phyloP scores from a whole-genome alignment of 148 eudicot genomes.

The Fallopia convolvulus region DNA sequence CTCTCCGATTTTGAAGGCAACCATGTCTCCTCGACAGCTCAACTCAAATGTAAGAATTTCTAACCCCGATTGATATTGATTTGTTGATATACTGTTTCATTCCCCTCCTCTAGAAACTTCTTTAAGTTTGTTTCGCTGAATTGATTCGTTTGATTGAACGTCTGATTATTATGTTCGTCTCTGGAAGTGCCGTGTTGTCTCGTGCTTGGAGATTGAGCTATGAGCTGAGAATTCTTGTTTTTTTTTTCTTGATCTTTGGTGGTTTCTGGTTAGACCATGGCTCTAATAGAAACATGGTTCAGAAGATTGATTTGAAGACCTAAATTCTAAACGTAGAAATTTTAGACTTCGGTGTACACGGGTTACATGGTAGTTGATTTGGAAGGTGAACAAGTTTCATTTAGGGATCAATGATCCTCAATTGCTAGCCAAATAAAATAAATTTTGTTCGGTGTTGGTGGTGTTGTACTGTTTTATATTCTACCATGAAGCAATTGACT shows the following conservation, averaged over 20 bases:
- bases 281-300: background rate
- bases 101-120: background rate
- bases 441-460: background rate
- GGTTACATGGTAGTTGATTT: background rate
- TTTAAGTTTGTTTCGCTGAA: background rate
- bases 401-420: background rate
- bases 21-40: slow-evolving; percentile 6
- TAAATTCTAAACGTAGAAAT: background rate
- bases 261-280: background rate
- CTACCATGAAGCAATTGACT: background rate
- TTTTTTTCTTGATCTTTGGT: background rate
- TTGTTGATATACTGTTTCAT: background rate
- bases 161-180: background rate
- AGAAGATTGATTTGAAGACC: background rate
- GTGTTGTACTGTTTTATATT: background rate
- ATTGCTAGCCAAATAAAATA: background rate
- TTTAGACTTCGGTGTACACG: background rate
- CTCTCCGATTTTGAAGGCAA: slow-evolving; percentile 1
- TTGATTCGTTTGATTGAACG: background rate
- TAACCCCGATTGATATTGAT: background rate
- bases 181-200: background rate
- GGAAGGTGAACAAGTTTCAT: background rate
- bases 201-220: slow-evolving; percentile 2
- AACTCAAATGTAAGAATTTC: background rate
- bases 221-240: background rate